Evolutionary conservation across 2,329 filamentous ascomycete genomes (phyloP), one percentile per base, ranked within the genome.

Genomic region (Orbilia ellipsospora): DNA sequence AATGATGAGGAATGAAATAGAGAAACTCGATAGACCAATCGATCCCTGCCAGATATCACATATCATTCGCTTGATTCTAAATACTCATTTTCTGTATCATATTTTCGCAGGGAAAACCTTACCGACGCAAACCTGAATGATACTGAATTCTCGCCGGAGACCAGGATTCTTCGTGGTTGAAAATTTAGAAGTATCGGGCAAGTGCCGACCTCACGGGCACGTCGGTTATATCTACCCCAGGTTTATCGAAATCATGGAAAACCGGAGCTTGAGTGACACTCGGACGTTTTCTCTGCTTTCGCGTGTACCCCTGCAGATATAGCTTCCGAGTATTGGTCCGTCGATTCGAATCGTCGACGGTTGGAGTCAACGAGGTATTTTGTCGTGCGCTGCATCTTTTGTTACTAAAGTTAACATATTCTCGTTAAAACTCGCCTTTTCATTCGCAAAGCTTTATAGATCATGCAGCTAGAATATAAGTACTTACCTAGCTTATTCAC

Each of bases 1-100:
- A 54, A 52, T 42, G 50, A 48, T 5, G 6, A 26, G 15, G 44
- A 62, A 36, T 36, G 42, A 36, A 15, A 20, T 56, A 18, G 28
- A 15, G 26, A 51, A 23, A 51, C 51, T 57, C 16, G 18, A 60
- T 62, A 70, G 57, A 44, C 57, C 59, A 63, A 63, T 70, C 66
- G 57, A 16, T 45, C 45, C 44, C 45, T 40, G 64, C 55, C 64
- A 68, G 55, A 40, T 57, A 15, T 20, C 12, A 15, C 15, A 7
- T n/a, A 36, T 42, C n/a, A 18, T 57, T 42, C 26, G 51, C 23
- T 26, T 55, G 23, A 12, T 8, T 31, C 26, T 7, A 18, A 36
- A 36, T 1, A 36, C 31, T 7, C 5, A 36, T 36, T 36, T 16
- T n/a, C 13, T 13, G 13, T 48, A 5, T n/a, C 44, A 48, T 48